Percentiles rank a stretch among this genome's conserved stretches.
These are phyloP conservation scores for Lodderomyces jiufengensis DNA, from an alignment of 1,139 yeast species.

Conservation along the genomic window DNA sequence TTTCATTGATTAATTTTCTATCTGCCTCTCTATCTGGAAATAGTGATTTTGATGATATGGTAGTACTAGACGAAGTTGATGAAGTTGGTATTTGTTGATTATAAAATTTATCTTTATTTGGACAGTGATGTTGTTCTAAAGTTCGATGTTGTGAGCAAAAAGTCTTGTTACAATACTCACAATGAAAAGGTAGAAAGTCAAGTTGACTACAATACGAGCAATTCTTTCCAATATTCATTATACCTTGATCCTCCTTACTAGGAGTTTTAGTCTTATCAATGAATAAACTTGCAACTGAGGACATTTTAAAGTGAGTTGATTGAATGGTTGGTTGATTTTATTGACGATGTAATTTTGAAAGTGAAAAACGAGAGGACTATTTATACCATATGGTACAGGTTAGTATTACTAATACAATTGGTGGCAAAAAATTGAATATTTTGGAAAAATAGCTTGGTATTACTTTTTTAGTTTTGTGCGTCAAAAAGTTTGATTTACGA, in stretches of 20 bases:
- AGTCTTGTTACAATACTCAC: conserved; percentile 52
- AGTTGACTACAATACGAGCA: conserved; percentile 60
- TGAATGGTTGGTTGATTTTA: neutral
- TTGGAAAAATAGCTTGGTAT: no score
- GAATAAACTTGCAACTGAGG: conserved; percentile 15
- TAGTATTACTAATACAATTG: no score
- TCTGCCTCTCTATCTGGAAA: conserved; percentile 55
- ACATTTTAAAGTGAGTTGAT: no score
- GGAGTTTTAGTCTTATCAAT: conserved; percentile 18
- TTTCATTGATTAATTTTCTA: conserved; percentile 25
- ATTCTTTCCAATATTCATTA: conserved; percentile 68
- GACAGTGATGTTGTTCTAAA: conserved; percentile 46
- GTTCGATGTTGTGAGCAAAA: conserved; percentile 60
- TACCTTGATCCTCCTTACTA: conserved; percentile 38
- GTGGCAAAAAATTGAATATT: no score
- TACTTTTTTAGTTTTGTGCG: no score
- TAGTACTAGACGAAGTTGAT: conserved; percentile 8
- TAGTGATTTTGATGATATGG: conserved; percentile 38
- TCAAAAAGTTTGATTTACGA: neutral
- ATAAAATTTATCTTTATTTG: conserved; percentile 17
- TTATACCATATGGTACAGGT: no score
- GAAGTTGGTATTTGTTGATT: conserved; percentile 10
- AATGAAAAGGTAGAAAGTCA: conserved; percentile 68
- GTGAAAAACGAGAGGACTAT: no score
- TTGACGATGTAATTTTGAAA: no score